These are phyloP conservation scores for Didymella exigua DNA, from an alignment of 2,329 filamentous ascomycete species.

Conservation along the genomic window DNA sequence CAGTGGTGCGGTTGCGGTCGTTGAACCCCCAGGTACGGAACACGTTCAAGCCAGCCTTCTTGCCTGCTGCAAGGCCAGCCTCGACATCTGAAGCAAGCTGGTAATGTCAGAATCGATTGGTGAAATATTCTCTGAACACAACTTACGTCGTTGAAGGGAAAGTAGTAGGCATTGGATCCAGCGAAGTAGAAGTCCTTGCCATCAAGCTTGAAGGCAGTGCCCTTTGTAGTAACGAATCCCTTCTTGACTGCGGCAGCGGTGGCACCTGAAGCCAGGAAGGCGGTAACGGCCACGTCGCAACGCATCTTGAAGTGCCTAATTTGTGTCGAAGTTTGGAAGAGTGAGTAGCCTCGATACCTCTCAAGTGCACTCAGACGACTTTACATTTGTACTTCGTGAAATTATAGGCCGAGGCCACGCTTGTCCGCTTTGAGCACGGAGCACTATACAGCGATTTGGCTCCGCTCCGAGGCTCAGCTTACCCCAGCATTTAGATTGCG, in stretches of 20 bases:
- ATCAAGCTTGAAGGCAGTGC: constrained; percentile 59
- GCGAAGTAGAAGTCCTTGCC: constrained; percentile 63
- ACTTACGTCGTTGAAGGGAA: constrained; percentile 59
- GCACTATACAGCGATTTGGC: constrained; percentile 6
- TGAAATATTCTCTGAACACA: neutral
- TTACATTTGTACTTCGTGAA: constrained; percentile 13
- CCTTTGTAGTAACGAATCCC: constrained; percentile 59
- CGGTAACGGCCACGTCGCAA: constrained; percentile 21
- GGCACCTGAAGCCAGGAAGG: constrained; percentile 24
- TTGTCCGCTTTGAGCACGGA: constrained; percentile 12
- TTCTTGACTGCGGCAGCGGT: constrained; percentile 25
- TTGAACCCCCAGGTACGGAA: constrained; percentile 65
- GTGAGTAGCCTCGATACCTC: constrained; percentile 2
- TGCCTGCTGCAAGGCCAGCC: constrained; percentile 54
- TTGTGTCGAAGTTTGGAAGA: neutral
- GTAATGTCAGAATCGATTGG: neutral
- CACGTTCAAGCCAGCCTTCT: constrained; percentile 58
- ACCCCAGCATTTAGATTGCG: constrained; percentile 17
- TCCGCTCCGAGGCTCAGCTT: constrained; percentile 8
- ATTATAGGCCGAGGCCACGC: constrained; percentile 10
- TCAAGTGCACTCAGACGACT: neutral
- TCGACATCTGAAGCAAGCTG: constrained; percentile 57
- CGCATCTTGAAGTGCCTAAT: constrained; percentile 16
- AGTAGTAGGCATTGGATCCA: constrained; percentile 63
- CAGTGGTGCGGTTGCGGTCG: constrained; percentile 59